Evolutionary conservation across 257 asterid species (phyloP), one percentile per base, ranked within the genome.

Genomic region (Prunella vulgaris): DNA sequence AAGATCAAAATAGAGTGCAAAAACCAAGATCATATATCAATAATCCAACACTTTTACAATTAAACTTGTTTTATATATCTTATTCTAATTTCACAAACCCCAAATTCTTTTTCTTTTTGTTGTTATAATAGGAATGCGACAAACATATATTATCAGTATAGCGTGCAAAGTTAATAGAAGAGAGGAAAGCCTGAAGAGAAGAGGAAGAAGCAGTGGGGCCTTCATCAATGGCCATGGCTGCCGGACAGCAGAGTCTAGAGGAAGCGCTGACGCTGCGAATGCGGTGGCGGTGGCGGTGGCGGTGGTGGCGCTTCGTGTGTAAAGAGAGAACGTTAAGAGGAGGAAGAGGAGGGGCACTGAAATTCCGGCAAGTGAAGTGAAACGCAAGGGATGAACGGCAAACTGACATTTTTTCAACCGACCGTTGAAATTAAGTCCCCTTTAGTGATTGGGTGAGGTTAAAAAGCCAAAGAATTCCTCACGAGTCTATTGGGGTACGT

Each of bases 141-240:
- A 32, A 70, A 25, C 62, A 12, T 6, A 56, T 52, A 13, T 25
- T 25, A 56, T 56, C 37, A 53, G 8, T 15, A 7, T 17, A 42
- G 2, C 17, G 53, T n/a, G 20, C 58, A 51, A 5, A 49, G 56
- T 15, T 49, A 1, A 54, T 22, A 28, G 13, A 10, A 35, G 0
- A 14, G 18, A 9, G 52, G 51, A 17, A n/a, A 20, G 85, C 93
- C 90, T 78, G 87, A 56, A 84, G 77, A 69, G 52, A 54, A 60
- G 85, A 64, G 51, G 86, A 13, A 52, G 86, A 66, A 32, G 82
- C 63, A 56, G 70, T 68, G 72, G 77, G 75, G 37, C 74, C 83
- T 64, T 80, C 89, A 35, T 78, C 71, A 77, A 78, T 57, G 27
- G 87, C 82, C 90, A 84, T 82, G 69, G 80, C 75, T 14, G 90